phyloP scores from a whole-genome alignment of 257 asterid species.

The Mitragyna speciosa region DNA sequence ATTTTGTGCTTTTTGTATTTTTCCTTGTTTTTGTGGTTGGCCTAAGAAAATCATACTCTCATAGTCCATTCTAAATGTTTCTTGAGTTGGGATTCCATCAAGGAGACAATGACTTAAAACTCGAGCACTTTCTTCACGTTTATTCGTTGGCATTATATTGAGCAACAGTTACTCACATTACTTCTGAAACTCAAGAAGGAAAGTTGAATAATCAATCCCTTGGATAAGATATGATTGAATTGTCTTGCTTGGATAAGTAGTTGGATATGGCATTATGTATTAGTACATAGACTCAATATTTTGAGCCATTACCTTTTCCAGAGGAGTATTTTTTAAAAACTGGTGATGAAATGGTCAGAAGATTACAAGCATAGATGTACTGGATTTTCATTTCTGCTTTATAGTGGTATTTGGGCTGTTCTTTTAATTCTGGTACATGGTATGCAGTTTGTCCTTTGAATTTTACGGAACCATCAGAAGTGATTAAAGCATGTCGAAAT shows the following conservation, averaged over 20 bases:
- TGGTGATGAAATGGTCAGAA: not conserved
- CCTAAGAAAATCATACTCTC: too few species aligned
- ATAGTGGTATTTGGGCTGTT: not conserved
- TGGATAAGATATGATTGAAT: not conserved
- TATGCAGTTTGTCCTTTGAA: slow-evolving; percentile 88
- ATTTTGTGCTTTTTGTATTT: not conserved
- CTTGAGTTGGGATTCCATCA: not conserved
- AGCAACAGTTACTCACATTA: not conserved
- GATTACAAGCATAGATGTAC: not conserved
- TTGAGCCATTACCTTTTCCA: not conserved
- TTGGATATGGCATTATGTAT: not conserved
- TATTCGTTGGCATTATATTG: not conserved
- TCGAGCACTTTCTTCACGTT: not conserved
- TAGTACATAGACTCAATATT: not conserved
- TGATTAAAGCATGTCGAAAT: slow-evolving; percentile 72
- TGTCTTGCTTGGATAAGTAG: not conserved
- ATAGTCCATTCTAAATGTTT: not conserved
- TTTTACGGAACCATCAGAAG: slow-evolving; percentile 74
- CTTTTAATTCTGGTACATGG: slow-evolving; percentile 1
- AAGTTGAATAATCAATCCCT: not conserved
- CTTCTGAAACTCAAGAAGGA: too few species aligned
- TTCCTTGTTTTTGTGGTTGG: not conserved
- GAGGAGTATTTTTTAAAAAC: not conserved
- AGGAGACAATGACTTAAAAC: not conserved
- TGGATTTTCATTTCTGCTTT: not conserved